Evolutionary conservation across 2,329 filamentous ascomycete species (phyloP), one percentile per base, ranked within the genome.

Genomic region (Didymella exigua): DNA sequence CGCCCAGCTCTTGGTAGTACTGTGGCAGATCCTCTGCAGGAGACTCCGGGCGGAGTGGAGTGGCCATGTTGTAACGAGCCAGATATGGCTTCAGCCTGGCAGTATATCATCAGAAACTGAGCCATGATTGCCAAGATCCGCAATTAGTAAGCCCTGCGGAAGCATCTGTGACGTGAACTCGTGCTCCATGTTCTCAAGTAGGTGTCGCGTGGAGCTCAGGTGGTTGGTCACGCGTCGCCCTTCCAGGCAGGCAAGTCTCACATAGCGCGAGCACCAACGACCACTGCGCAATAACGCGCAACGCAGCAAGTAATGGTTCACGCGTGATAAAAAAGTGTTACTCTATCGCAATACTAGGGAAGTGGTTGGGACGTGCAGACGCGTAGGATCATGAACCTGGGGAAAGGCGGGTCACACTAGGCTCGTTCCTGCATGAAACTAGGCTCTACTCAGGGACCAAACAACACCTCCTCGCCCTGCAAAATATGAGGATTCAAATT

Each of bases 1-100:
- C 70, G n/a, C 61, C 51, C 13, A 75, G 53, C 19, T 75, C 66
- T 21, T 65, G 56, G 51, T 76, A 76, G 53, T 75, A 76, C 11
- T 62, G 40, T 10, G 74, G 73, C 7, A 76, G 60, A 14, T 69
- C 59, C 43, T 69, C 69, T 16, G 63, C 59, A 24, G 65, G 60
- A 33, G 66, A 64, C 16, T 65, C 58, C 36, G 68, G 67, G 45
- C 65, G 65, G n/a, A 71, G 68, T 26, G 66, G 65, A 41, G 34
- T 42, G 19, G 65, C 67, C 71, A 73, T 73, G 8, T 13, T 19
- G 16, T 51, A 13, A 30, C 14, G 24, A 31, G 30, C 27, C 19
- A 16, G 34, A 34, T 33, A 29, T 34, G 14, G 38, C 45, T 47
- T 48, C 45, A n/a, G 23, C 24, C 30, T 27, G 37, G 19, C 13